A percentile compares a stretch with the other conserved stretches of the same genome.
These are phyloP conservation scores for Aspergillus wentii DNA, from an alignment of 495 filamentous ascomycete species.

Conservation along the genomic window DNA sequence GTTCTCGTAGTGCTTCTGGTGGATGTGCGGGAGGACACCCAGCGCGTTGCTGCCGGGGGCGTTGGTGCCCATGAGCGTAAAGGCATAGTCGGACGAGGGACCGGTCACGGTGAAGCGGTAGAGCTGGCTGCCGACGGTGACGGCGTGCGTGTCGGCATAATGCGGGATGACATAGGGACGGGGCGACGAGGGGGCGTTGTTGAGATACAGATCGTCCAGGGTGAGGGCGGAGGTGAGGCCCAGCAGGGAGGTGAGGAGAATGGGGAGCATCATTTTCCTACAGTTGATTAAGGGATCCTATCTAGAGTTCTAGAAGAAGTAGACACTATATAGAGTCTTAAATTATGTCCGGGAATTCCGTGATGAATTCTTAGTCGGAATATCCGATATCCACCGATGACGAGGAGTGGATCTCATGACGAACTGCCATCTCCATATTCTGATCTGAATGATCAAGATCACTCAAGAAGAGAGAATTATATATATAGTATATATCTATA, in stretches of 20 bases:
- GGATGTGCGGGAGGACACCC: slow-evolving; percentile 39
- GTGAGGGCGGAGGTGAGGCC: slow-evolving; percentile 10
- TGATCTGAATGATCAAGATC: no score
- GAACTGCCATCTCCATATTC: no score
- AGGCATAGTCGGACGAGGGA: slow-evolving; percentile 35
- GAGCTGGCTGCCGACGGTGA: slow-evolving; percentile 19
- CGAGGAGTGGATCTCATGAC: no score
- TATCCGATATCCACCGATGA: no score
- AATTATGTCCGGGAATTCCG: no score
- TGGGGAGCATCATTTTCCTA: background rate
- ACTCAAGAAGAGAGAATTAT: no score
- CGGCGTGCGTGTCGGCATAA: slow-evolving; percentile 25
- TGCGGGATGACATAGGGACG: slow-evolving; percentile 28
- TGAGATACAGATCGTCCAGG: slow-evolving; percentile 18
- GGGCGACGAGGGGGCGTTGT: slow-evolving; percentile 20
- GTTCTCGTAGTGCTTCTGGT: slow-evolving; percentile 39
- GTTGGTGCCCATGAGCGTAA: slow-evolving; percentile 39
- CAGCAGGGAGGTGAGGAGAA: slow-evolving; percentile 9
- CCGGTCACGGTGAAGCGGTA: slow-evolving; percentile 37
- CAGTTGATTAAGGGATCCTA: no score
- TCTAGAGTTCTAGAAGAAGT: no score
- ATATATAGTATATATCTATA: no score
- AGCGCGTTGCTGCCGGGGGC: slow-evolving; percentile 20
- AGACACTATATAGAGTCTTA: no score
- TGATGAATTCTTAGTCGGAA: no score